phyloP scores from a whole-genome alignment of 192 early-diverging fungal species.

The Coemansia sp. region DNA sequence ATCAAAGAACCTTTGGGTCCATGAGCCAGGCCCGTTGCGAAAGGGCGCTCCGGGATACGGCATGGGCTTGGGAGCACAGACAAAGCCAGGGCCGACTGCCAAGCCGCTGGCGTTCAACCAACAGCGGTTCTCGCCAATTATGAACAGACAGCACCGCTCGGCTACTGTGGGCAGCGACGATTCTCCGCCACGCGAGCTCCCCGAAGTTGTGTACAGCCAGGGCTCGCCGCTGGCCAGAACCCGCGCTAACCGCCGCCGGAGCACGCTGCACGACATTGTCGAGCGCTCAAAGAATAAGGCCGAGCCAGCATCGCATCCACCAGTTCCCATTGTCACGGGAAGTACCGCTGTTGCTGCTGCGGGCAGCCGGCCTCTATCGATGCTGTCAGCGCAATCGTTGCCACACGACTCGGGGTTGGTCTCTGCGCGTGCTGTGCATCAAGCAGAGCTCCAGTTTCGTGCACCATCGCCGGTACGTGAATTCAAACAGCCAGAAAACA shows the following conservation, averaged over 20 bases:
- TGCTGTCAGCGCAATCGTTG: constrained; percentile 21
- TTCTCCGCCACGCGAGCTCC: constrained; percentile 22
- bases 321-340: neutral
- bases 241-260: constrained; percentile 39
- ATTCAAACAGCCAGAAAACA: neutral
- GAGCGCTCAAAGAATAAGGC: constrained; percentile 45
- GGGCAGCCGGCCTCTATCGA: constrained; percentile 9
- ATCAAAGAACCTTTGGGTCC: constrained; percentile 27
- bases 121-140: constrained; percentile 49
- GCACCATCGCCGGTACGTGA: constrained; percentile 15
- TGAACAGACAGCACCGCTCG: constrained; percentile 52
- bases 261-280: constrained; percentile 46
- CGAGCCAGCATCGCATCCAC: constrained; percentile 2
- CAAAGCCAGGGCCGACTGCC: neutral
- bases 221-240: constrained; percentile 36
- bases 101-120: constrained; percentile 22
- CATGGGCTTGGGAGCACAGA: neutral
- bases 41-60: constrained; percentile 11
- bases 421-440: constrained; percentile 36
- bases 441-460: constrained; percentile 51
- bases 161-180: constrained; percentile 42
- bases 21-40: constrained; percentile 37
- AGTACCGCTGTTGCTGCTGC: neutral
- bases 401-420: constrained; percentile 19
- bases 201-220: constrained; percentile 21